Conservation (phyloP, 2,329 filamentous ascomycete genomes). For the Aspergillus pseudotamarii region DNA sequence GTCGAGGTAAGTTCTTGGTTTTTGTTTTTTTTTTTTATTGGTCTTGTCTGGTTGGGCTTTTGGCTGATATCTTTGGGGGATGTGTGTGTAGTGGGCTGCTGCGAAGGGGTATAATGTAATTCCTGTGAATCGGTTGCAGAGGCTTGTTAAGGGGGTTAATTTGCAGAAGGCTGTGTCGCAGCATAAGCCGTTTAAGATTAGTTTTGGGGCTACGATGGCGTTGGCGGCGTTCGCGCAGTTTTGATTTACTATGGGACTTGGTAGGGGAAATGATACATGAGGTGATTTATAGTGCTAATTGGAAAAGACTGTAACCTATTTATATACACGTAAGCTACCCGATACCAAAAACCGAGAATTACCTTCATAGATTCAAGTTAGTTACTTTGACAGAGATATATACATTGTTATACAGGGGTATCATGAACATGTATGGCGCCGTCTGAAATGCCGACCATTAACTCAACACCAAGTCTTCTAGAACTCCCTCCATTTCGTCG, state of each 20-base stretch:
- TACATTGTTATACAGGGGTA: slow-evolving; percentile 32
- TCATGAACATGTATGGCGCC: slow-evolving; percentile 30
- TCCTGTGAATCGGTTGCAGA: slow-evolving; percentile 44
- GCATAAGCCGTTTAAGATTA: slow-evolving; percentile 50
- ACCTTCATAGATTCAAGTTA: not conserved
- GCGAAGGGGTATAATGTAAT: slow-evolving; percentile 51
- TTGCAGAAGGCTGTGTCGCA: slow-evolving; percentile 40
- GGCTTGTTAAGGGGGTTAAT: slow-evolving; percentile 45
- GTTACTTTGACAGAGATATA: not conserved
- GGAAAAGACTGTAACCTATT: not conserved
- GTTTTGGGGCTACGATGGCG: slow-evolving; percentile 49
- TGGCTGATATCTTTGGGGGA: not conserved
- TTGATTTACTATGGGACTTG: slow-evolving; percentile 12
- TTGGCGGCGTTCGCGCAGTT: slow-evolving; percentile 50
- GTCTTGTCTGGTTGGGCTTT: not conserved
- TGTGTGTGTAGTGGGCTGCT: slow-evolving; percentile 42
- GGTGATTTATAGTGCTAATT: not conserved
- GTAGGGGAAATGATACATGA: not conserved
- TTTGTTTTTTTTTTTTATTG: not conserved
- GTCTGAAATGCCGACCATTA: slow-evolving; percentile 21
- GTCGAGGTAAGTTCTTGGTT: slow-evolving; percentile 41
- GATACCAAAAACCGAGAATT: not conserved
- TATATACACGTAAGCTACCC: not conserved
- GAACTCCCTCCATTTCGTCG: slow-evolving; percentile 83
- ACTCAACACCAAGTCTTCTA: slow-evolving; percentile 69